A percentile compares a stretch with the other conserved stretches of the same genome.
These are phyloP conservation scores for Suillus sp. DNA, from an alignment of 768 basidiomycete species.

Conservation along the genomic window DNA sequence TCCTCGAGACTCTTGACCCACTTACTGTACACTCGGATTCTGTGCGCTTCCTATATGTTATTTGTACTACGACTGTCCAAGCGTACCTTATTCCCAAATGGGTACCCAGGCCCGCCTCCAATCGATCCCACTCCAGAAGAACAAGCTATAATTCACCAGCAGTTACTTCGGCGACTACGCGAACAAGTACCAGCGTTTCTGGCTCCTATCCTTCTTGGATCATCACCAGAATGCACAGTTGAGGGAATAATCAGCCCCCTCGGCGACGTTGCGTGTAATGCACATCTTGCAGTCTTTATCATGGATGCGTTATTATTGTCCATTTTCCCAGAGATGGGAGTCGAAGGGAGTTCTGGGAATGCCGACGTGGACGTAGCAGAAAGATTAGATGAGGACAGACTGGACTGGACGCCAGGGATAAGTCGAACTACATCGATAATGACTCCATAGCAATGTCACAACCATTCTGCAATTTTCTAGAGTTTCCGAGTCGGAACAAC, in stretches of 20 bases:
- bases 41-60: slow-evolving; percentile 55
- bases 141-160: slow-evolving; percentile 55
- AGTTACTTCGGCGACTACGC: slow-evolving; percentile 41
- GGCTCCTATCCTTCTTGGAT: slow-evolving; percentile 56
- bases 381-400: slow-evolving; percentile 5
- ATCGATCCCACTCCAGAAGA: slow-evolving; percentile 79
- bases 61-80: slow-evolving; percentile 58
- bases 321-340: slow-evolving; percentile 79
- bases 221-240: slow-evolving; percentile 50
- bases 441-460: neutral
- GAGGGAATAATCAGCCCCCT: slow-evolving; percentile 62
- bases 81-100: slow-evolving; percentile 82
- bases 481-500: neutral
- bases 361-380: neutral
- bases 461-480: neutral
- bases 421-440: slow-evolving; percentile 3
- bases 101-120: slow-evolving; percentile 77
- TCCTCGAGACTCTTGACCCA: slow-evolving; percentile 64
- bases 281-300: slow-evolving; percentile 72
- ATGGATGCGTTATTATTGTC: slow-evolving; percentile 71
- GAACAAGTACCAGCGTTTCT: slow-evolving; percentile 40
- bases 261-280: slow-evolving; percentile 67
- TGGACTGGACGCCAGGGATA: slow-evolving; percentile 4
- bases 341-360: slow-evolving; percentile 12
- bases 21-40: slow-evolving; percentile 56